Evolutionary conservation across 805 yeast genomes (phyloP).

Genomic region (Ogataea pini): DNA sequence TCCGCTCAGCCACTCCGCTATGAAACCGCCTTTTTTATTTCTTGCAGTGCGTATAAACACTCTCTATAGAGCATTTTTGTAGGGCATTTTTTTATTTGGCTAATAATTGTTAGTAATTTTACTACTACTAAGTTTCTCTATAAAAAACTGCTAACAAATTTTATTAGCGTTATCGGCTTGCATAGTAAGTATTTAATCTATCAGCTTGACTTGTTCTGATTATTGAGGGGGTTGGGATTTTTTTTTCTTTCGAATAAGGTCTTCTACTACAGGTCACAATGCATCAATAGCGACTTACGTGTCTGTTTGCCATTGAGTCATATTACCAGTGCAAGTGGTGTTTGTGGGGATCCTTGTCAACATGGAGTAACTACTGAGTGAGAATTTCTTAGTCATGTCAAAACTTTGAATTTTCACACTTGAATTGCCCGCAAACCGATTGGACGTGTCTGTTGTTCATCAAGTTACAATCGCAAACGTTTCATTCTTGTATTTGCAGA

Average conservation of each 20-base stretch:
- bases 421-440: background rate
- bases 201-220: background rate
- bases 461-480: background rate
- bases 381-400: background rate
- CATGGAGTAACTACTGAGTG: slow-evolving; percentile 2
- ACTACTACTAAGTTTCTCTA: slow-evolving; percentile 9
- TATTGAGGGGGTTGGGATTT: slow-evolving; percentile 5
- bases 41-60: slow-evolving; percentile 9
- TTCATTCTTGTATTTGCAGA: background rate
- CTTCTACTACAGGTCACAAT: background rate
- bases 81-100: slow-evolving; percentile 9
- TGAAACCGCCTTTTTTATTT: slow-evolving; percentile 8
- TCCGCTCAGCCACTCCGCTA: slow-evolving; percentile 9
- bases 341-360: background rate
- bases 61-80: slow-evolving; percentile 13
- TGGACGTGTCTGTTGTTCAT: background rate
- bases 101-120: slow-evolving; percentile 7
- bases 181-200: slow-evolving; percentile 14
- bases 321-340: background rate
- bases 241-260: background rate
- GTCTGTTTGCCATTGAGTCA: slow-evolving; percentile 4
- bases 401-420: background rate
- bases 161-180: slow-evolving; percentile 12
- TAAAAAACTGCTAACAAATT: slow-evolving; percentile 12
- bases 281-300: background rate